Percentiles rank a stretch among this genome's conserved stretches.
Evolutionary conservation across 495 filamentous ascomycete species (phyloP).

Genomic region (Penicillium roqueforti): DNA sequence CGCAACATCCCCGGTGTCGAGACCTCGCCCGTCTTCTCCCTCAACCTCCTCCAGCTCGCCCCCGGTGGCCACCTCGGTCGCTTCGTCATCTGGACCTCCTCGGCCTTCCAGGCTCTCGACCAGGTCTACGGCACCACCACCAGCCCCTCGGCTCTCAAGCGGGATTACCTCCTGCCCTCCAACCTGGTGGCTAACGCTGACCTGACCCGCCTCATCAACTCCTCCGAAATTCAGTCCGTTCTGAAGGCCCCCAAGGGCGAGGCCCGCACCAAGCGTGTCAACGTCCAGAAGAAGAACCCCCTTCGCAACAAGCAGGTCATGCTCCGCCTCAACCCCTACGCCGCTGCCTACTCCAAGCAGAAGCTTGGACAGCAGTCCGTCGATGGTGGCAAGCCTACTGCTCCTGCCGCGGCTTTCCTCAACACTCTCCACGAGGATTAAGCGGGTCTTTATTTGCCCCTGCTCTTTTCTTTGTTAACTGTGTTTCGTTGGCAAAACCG

Average conservation of each 20-base stretch:
- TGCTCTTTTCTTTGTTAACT: constrained; percentile 17
- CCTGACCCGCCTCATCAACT: constrained; percentile 95
- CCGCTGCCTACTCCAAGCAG: constrained; percentile 76
- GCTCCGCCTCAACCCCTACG: constrained; percentile 96
- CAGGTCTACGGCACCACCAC: constrained; percentile 91
- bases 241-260: constrained; percentile 84
- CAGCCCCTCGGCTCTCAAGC: constrained; percentile 82
- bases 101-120: constrained; percentile 93
- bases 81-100: constrained; percentile 98
- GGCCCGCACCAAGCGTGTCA: constrained; percentile 79
- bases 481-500: constrained; percentile 25
- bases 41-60: constrained; percentile 98
- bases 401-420: constrained; percentile 46
- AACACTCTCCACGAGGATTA: constrained; percentile 55
- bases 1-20: constrained; percentile 98
- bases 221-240: constrained; percentile 93
- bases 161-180: constrained; percentile 93
- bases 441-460: constrained; percentile 16
- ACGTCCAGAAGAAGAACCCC: constrained; percentile 99
- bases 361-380: constrained; percentile 65
- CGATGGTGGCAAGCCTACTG: constrained; percentile 51
- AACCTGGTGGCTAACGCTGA: constrained; percentile 87
- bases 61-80: constrained; percentile 98
- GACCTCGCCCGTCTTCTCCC: constrained; percentile 87
- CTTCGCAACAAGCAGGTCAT: constrained; percentile 96